phyloP scores from a whole-genome alignment of 441 rosid genomes.

The Geranium incanum region DNA sequence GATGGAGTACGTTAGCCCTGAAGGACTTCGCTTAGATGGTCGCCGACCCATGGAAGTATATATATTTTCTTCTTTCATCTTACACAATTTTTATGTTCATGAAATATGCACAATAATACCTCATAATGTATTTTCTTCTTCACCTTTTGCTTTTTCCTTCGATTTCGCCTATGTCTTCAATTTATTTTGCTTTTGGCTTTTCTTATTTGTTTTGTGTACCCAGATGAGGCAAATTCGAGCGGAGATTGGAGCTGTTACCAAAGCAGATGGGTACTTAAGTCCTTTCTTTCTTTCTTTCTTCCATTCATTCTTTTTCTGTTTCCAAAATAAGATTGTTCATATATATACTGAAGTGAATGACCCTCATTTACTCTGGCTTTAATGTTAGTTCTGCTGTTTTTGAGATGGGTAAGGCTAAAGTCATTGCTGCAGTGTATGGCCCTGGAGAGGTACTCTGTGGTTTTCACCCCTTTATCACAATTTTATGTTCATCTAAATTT shows the following conservation, averaged over 20 bases:
- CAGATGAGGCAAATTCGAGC: conserved; percentile 93
- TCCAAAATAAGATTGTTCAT: not conserved
- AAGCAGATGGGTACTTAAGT: conserved; percentile 64
- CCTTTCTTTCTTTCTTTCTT: not conserved
- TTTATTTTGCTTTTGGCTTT: not conserved
- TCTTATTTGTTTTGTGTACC: not conserved
- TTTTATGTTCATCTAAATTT: too few relatives aligned
- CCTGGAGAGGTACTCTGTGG: conserved; percentile 61
- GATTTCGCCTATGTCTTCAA: not conserved
- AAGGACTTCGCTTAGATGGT: conserved; percentile 80
- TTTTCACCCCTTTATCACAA: not conserved
- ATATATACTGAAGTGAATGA: not conserved
- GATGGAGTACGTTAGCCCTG: conserved; percentile 81
- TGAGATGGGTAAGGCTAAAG: conserved; percentile 93
- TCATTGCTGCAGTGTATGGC: conserved; percentile 89
- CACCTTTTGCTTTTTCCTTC: not conserved
- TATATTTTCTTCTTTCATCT: not conserved
- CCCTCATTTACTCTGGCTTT: not conserved
- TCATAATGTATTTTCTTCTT: not conserved
- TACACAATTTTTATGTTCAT: not conserved
- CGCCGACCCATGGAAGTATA: conserved; percentile 71
- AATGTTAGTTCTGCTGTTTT: conserved; percentile 62
- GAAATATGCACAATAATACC: too few relatives aligned
- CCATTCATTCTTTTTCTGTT: not conserved
- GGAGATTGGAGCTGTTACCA: conserved; percentile 61